Evolutionary conservation across 495 filamentous ascomycete genomes (phyloP).

Genomic region (Penicillium ochrochloron): DNA sequence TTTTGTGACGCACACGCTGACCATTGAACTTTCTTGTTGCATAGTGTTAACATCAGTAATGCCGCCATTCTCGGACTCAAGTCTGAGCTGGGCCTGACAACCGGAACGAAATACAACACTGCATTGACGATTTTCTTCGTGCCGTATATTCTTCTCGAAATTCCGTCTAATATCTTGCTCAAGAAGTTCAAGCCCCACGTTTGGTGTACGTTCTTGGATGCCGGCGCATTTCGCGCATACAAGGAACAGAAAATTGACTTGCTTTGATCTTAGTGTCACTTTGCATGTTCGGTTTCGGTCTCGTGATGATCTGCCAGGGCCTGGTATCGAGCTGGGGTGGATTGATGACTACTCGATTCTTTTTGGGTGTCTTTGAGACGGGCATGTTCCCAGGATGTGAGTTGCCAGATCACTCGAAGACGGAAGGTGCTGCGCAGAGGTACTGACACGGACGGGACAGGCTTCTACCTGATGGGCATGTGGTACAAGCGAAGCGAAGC

Average conservation of each 20-base stretch:
- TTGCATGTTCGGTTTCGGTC: conserved; percentile 84
- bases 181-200: conserved; percentile 80
- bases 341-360: conserved; percentile 81
- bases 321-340: conserved; percentile 78
- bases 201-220: conserved; percentile 59
- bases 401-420: conserved; percentile 10
- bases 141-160: conserved; percentile 83
- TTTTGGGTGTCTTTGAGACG: conserved; percentile 84
- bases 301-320: conserved; percentile 79
- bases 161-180: conserved; percentile 86
- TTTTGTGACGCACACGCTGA: conserved; percentile 12
- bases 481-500: conserved; percentile 90
- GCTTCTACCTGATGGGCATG: conserved; percentile 84
- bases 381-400: conserved; percentile 78
- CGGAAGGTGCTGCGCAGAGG: neutral
- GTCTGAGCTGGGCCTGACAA: conserved; percentile 61
- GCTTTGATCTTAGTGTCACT: conserved; percentile 51
- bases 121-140: conserved; percentile 91
- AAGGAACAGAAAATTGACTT: neutral
- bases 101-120: conserved; percentile 70
- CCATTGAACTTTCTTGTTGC: conserved; percentile 14
- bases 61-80: conserved; percentile 65
- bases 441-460: conserved; percentile 28
- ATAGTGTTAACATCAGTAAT: conserved; percentile 70
- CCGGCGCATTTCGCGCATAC: neutral